phyloP scores from a whole-genome alignment of 192 early-diverging fungal species.

The Entomortierella parvispora region DNA sequence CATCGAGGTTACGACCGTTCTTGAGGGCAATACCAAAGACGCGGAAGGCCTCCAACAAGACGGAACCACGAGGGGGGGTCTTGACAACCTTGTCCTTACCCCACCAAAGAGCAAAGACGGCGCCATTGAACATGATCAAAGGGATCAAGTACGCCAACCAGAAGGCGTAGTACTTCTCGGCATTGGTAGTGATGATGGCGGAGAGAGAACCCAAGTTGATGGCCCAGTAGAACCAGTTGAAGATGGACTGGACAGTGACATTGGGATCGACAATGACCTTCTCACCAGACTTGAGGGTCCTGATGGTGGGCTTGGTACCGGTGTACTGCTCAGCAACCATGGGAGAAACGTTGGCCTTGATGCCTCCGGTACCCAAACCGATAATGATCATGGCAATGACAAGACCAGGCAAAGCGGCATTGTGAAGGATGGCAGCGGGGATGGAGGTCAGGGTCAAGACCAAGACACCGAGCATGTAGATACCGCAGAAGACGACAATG shows the following conservation, averaged over 20 bases:
- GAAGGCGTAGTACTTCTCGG: slow-evolving; percentile 69
- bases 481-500: slow-evolving; percentile 68
- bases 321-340: slow-evolving; percentile 80
- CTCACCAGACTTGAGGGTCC: slow-evolving; percentile 63
- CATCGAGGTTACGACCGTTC: slow-evolving; percentile 64
- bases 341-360: slow-evolving; percentile 82
- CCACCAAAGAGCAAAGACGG: slow-evolving; percentile 57
- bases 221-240: slow-evolving; percentile 86
- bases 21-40: slow-evolving; percentile 46
- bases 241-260: slow-evolving; percentile 80
- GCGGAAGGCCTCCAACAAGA: slow-evolving; percentile 63
- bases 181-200: slow-evolving; percentile 64
- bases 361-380: slow-evolving; percentile 80
- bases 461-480: slow-evolving; percentile 74
- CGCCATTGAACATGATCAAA: slow-evolving; percentile 62
- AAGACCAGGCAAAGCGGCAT: slow-evolving; percentile 72
- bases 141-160: slow-evolving; percentile 69
- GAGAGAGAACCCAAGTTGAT: slow-evolving; percentile 77
- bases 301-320: slow-evolving; percentile 67
- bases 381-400: slow-evolving; percentile 77
- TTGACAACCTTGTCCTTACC: slow-evolving; percentile 65
- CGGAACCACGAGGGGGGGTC: slow-evolving; percentile 68
- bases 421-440: slow-evolving; percentile 61
- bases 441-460: slow-evolving; percentile 73
- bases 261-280: slow-evolving; percentile 73